A percentile compares a stretch with the other conserved stretches of the same genome.
phyloP scores from a whole-genome alignment of 2,329 filamentous ascomycete genomes.

The Madurella mycetomatis region DNA sequence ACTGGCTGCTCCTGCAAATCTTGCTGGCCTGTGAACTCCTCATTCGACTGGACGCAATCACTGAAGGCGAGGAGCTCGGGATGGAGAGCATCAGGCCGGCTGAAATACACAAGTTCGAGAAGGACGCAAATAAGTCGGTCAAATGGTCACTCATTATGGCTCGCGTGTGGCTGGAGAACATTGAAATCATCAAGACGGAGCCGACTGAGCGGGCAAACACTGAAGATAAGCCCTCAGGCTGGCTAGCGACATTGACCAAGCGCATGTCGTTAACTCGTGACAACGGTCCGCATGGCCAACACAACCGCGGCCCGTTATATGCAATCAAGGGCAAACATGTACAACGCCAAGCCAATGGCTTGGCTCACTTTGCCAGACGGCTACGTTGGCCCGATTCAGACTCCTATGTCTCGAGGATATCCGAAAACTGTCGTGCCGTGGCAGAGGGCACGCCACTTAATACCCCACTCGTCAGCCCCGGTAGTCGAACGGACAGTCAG shows the following conservation, averaged over 20 bases:
- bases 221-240: constrained; percentile 38
- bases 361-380: constrained; percentile 60
- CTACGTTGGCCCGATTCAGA: constrained; percentile 61
- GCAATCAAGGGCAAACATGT: constrained; percentile 52
- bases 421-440: constrained; percentile 43
- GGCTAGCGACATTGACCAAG: constrained; percentile 56
- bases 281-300: constrained; percentile 34
- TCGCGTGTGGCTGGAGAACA: constrained; percentile 64
- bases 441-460: constrained; percentile 40
- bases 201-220: constrained; percentile 25
- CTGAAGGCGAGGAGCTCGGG: constrained; percentile 54
- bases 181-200: constrained; percentile 50
- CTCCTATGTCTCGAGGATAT: constrained; percentile 44
- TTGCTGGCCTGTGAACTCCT: constrained; percentile 62
- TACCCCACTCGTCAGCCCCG: constrained; percentile 35
- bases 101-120: constrained; percentile 58
- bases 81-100: constrained; percentile 48
- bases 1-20: constrained; percentile 64
- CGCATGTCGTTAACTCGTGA: constrained; percentile 44
- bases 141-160: constrained; percentile 64
- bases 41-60: constrained; percentile 59
- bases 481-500: constrained; percentile 34
- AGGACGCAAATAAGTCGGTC: constrained; percentile 56
- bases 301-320: constrained; percentile 37
- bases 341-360: constrained; percentile 55